A percentile compares a stretch with the other conserved stretches of the same genome.
phyloP scores from a whole-genome alignment of 1,139 yeast species.

The Suzukiozyma palmioleophila region DNA sequence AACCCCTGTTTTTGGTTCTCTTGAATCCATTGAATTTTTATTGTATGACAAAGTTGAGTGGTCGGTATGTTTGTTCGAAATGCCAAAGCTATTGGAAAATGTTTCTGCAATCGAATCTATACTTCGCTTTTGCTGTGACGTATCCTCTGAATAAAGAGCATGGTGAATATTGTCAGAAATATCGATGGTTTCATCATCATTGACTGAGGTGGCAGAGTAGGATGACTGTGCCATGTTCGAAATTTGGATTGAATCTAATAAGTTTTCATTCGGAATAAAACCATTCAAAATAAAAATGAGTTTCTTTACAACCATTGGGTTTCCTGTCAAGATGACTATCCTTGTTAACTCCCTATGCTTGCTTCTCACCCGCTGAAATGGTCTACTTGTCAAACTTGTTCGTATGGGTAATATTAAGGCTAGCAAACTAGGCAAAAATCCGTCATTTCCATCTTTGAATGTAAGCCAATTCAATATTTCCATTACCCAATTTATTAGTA shows the following conservation, averaged over 20 bases:
- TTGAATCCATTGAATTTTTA: too few relatives aligned
- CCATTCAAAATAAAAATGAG: conserved; percentile 53
- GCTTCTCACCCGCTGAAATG: conserved; percentile 18
- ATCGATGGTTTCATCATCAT: too few relatives aligned
- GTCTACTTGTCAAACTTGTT: conserved; percentile 30
- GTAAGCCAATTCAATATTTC: conserved; percentile 60
- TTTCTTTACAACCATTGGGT: conserved; percentile 59
- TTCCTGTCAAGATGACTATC: conserved; percentile 55
- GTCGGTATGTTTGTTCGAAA: too few relatives aligned
- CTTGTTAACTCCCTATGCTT: conserved; percentile 35
- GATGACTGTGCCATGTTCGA: neutral
- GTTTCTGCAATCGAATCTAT: too few relatives aligned
- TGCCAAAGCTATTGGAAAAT: too few relatives aligned
- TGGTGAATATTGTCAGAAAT: too few relatives aligned
- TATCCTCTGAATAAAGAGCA: too few relatives aligned
- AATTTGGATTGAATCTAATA: neutral
- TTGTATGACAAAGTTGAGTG: too few relatives aligned
- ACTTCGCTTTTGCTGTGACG: too few relatives aligned
- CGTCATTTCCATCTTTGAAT: conserved; percentile 46
- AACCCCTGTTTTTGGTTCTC: too few relatives aligned
- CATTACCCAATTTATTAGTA: conserved; percentile 49
- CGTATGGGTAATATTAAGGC: conserved; percentile 40
- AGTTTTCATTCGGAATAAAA: conserved; percentile 28
- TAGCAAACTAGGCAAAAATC: conserved; percentile 40
- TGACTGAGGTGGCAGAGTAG: too few relatives aligned